Base-by-base conservation (phyloP, 495 filamentous ascomycete genomes). In the Astrothelium macrocarpum region DNA sequence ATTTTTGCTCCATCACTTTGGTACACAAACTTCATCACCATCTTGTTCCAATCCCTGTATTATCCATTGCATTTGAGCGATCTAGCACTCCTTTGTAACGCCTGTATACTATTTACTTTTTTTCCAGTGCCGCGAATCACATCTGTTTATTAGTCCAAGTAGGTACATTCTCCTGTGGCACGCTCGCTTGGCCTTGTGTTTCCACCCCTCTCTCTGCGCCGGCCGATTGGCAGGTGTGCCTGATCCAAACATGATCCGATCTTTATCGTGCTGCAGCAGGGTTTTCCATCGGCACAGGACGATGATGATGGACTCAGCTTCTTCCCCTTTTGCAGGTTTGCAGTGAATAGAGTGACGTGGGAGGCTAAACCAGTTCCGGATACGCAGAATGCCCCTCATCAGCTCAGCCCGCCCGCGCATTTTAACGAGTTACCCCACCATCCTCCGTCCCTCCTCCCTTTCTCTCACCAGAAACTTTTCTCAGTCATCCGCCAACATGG, bases 401-500 rank as follows among this genome's bases (percentile, higher is more conserved):
- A 39, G 63, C 63, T 56, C 64, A 60, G 53, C 61, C 53, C 39
- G 12, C 61, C 34, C 23, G 9, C 2, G 29, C 60, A 49, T 34
- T 46, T 59, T 36, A 39, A 32, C 5, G 64, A 66, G 25, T 65
- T 42, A 66, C 58, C 61, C 63, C 61, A 68, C 59, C 66, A 65
- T 39, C 65, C 59, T 63, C 60, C 65, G 53, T 67, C 63, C 62
- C 67, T 29, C 25, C 63, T 60, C 32, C 65, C 71, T 75, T 71
- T 76, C 77, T 67, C 72, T 73, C 66, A 74, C 78, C 71, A 79
- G 84, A 74, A 77, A 77, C 68, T 90, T 90, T 76, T 81, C 82
- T 71, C 76, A 85, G 72, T 81, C 86, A 66, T 70, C 83, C 70
- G 74, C 81, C 74, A 81, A 75, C 73, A 90, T 90, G 88, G 73